phyloP scores from a whole-genome alignment of 192 early-diverging fungal genomes.

The Backusella australiensis region DNA sequence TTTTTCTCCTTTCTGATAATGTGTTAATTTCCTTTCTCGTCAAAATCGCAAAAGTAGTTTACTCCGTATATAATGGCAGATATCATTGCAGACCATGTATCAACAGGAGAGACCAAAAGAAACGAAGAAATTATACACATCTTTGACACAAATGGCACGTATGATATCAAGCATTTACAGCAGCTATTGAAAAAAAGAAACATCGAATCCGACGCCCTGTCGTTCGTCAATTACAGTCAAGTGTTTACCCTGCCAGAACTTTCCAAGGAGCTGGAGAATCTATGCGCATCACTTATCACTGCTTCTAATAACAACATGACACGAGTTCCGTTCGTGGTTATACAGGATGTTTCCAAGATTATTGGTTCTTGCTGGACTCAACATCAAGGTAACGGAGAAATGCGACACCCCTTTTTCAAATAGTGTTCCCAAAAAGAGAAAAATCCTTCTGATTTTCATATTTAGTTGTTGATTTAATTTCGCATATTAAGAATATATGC shows the following conservation, averaged over 20 bases:
- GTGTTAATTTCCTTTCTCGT: neutral
- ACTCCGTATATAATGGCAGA: neutral
- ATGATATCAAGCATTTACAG: neutral
- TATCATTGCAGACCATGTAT: neutral
- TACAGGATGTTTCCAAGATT: neutral
- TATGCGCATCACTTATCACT: neutral
- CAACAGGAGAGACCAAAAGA: neutral
- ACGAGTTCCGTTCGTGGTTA: neutral
- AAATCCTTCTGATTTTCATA: neutral
- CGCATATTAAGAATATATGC: neutral
- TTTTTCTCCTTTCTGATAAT: neutral
- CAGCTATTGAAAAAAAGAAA: neutral
- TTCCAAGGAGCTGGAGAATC: neutral
- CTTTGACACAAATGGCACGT: neutral
- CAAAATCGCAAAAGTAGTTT: neutral
- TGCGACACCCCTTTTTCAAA: neutral
- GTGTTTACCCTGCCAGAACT: neutral
- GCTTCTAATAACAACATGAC: neutral
- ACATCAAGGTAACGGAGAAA: neutral
- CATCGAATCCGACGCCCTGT: neutral
- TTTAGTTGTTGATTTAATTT: neutral
- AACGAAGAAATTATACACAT: neutral
- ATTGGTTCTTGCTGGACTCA: neutral
- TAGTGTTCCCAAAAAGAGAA: neutral
- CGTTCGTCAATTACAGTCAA: neutral